Evolutionary conservation across 495 filamentous ascomycete genomes (phyloP), one percentile per base, ranked within the genome.

Genomic region (Neurospora africana): DNA sequence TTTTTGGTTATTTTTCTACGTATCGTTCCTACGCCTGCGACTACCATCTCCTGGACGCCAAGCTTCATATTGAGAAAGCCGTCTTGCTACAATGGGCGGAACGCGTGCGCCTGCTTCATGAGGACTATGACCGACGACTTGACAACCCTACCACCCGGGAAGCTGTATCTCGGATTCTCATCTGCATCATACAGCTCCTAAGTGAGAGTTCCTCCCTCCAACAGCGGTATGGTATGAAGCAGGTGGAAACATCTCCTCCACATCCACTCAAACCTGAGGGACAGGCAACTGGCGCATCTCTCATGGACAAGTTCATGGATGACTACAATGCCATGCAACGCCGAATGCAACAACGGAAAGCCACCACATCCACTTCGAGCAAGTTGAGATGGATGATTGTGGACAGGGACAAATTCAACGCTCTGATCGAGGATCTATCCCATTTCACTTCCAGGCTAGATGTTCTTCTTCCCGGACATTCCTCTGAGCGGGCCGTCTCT

Each of bases 51-150:
- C 19, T 67, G 6, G 41, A 68, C 27, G 17, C 69, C 7, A 71
- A 71, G 43, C 43, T 67, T 53, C 41, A 71, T 40, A 5, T 71
- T 27, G 69, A 71, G 69, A 71, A 71, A 27, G 30, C 39, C 2
- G 30, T 38, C 19, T 35, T 71, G 2, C 43, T 71, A 8, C 69
- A 71, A 37, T 71, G 69, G 69, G 69, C 69, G 17, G 43, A 71
- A 7, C 36, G 21, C 19, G 43, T 71, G 41, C 33, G 23, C 4
- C 69, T 71, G 11, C 69, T 67, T 17, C 15, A 19, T 0, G 15
- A 33, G 10, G 43, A 67, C 43, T 67, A 67, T 38, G 69, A 65
- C 9, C 30, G 19, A 65, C 43, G 30, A 27, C 43, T 68, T 7
- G 69, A 71, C 36, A 27, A 67, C 30, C 23, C 69, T 13, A 37